These are phyloP conservation scores for Heliophila coronopifolia DNA, from an alignment of 441 rosid species.

Conservation along the genomic window DNA sequence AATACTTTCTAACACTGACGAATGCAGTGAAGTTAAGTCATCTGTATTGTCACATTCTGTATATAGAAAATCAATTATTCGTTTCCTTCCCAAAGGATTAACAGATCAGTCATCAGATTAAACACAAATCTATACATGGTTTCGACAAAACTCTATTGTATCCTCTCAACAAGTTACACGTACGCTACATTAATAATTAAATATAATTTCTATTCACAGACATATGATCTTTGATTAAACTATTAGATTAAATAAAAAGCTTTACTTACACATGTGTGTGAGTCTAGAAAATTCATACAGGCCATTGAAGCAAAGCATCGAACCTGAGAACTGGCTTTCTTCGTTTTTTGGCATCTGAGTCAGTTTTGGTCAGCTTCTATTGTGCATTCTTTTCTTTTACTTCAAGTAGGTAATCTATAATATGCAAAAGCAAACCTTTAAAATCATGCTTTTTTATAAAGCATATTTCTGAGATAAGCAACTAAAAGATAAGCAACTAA, in stretches of 20 bases:
- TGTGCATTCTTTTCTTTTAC: not conserved
- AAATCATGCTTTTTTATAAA: not conserved
- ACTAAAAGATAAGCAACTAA: too few relatives aligned
- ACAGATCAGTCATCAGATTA: conserved; percentile 12
- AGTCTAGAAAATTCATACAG: not conserved
- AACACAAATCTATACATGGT: conserved; percentile 1
- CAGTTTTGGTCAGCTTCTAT: conserved; percentile 22
- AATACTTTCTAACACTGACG: conserved; percentile 15
- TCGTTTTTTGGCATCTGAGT: conserved; percentile 2
- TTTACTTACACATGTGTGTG: conserved; percentile 13
- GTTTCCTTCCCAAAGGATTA: conserved; percentile 5
- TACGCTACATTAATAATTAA: too few relatives aligned
- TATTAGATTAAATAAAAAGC: conserved; percentile 4
- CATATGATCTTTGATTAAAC: conserved; percentile 8
- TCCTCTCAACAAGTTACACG: not conserved
- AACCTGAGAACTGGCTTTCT: conserved; percentile 11
- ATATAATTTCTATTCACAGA: conserved; percentile 16
- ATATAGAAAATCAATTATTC: not conserved
- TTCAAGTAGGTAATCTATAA: conserved; percentile 25
- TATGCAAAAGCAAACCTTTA: not conserved
- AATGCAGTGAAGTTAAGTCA: not conserved
- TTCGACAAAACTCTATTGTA: conserved; percentile 10
- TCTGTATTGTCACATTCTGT: conserved; percentile 1
- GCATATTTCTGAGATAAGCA: not conserved
- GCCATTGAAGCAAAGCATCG: conserved; percentile 16